Evolutionary conservation across 2,329 filamentous ascomycete species (phyloP).

Genomic region (Pyricularia sp.): DNA sequence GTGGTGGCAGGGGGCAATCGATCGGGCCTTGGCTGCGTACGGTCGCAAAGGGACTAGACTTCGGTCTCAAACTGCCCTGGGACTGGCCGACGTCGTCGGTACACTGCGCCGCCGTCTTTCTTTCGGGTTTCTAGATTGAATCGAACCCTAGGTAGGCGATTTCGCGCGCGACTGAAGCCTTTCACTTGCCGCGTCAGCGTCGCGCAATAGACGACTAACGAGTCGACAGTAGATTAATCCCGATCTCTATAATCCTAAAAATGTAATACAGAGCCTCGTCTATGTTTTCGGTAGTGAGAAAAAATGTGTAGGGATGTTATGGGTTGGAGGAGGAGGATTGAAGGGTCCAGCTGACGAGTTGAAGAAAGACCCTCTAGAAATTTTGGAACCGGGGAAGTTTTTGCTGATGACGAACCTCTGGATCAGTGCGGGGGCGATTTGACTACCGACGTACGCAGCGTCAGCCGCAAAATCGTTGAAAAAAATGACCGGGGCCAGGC

Average conservation of each 20-base stretch:
- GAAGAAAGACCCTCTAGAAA: background rate
- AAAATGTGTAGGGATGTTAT: background rate
- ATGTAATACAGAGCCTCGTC: background rate
- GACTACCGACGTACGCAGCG: background rate
- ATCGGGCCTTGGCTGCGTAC: background rate
- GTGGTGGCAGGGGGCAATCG: background rate
- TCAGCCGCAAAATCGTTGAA: background rate
- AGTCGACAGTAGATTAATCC: background rate
- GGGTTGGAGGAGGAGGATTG: background rate
- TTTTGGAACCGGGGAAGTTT: background rate
- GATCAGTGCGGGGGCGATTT: conserved; percentile 1
- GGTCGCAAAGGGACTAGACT: background rate
- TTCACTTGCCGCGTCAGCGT: background rate
- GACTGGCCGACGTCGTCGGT: background rate
- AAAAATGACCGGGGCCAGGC: background rate
- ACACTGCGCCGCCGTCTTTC: background rate
- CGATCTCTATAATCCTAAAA: background rate
- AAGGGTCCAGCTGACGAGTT: background rate
- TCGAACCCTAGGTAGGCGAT: background rate
- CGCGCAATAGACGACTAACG: background rate
- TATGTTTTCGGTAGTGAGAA: background rate
- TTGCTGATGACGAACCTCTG: background rate
- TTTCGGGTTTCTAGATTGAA: background rate
- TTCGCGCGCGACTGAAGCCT: background rate
- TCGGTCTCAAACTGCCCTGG: background rate